A percentile compares a stretch with the other conserved stretches of the same genome.
Evolutionary conservation across 2,329 filamentous ascomycete genomes (phyloP).

Genomic region (Diaporthe capsici): DNA sequence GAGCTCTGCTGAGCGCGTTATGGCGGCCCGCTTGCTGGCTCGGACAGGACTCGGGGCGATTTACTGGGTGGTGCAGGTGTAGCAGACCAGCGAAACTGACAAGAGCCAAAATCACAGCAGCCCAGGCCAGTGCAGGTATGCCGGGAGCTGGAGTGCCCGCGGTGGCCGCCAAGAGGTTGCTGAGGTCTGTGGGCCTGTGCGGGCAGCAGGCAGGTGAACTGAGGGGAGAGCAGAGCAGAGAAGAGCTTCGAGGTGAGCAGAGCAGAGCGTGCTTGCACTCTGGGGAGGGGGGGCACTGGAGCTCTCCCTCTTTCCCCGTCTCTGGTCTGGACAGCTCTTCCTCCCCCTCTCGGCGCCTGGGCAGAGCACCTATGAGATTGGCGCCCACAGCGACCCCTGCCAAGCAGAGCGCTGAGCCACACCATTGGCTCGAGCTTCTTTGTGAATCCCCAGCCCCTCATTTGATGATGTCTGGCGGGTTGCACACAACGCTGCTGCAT

Average conservation of each 20-base stretch:
- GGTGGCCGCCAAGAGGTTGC: not conserved
- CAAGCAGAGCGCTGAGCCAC: constrained; percentile 22
- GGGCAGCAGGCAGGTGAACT: not conserved
- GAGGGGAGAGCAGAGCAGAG: not conserved
- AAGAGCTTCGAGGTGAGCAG: not conserved
- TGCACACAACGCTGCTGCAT: constrained; percentile 16
- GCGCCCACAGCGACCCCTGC: constrained; percentile 27
- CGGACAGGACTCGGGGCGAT: not conserved
- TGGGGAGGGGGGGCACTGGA: constrained; percentile 5
- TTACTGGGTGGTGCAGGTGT: not conserved
- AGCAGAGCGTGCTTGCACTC: not conserved
- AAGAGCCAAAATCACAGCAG: not conserved
- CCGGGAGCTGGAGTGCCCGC: not conserved
- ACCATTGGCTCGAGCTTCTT: constrained; percentile 32
- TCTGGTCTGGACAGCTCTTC: not conserved
- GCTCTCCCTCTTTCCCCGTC: not conserved
- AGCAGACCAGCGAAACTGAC: not conserved
- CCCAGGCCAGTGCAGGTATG: not conserved
- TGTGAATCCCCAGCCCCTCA: constrained; percentile 38
- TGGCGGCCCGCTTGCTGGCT: not conserved
- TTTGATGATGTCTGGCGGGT: constrained; percentile 12
- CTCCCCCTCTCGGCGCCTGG: constrained; percentile 14
- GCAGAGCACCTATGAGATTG: constrained; percentile 29
- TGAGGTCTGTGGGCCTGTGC: not conserved
- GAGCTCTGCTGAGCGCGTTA: not conserved